phyloP scores from a whole-genome alignment of 2,329 filamentous ascomycete genomes.

The Aspergillus floridensis region DNA sequence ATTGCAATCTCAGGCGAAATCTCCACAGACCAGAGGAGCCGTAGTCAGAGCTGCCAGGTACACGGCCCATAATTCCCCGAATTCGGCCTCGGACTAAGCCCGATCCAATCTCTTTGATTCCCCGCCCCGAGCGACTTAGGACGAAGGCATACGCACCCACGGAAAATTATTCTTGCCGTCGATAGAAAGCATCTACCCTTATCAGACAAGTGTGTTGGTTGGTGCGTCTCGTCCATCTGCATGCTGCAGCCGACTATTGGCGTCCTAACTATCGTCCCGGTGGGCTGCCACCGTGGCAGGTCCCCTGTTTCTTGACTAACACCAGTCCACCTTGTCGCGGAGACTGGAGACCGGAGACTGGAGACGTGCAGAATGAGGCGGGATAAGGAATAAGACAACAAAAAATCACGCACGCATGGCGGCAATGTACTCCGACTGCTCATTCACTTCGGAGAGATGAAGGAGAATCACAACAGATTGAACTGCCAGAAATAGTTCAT shows the following conservation, averaged over 20 bases:
- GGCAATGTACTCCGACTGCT: neutral
- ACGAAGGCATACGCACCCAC: neutral
- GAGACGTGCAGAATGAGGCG: neutral
- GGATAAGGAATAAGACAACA: neutral
- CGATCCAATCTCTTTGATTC: neutral
- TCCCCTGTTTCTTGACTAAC: neutral
- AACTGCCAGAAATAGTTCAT: neutral
- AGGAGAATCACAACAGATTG: neutral
- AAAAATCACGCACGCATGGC: neutral
- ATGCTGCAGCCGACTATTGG: neutral
- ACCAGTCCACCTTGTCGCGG: neutral
- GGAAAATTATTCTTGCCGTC: neutral
- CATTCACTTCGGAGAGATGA: neutral
- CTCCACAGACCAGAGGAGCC: neutral
- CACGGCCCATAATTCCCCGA: constrained; percentile 3
- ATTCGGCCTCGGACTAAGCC: constrained; percentile 2
- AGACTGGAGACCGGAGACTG: neutral
- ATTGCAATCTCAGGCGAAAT: neutral
- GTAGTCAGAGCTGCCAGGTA: neutral
- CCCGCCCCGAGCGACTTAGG: neutral
- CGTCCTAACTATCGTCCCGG: neutral
- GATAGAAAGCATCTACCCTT: neutral
- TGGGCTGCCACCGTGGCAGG: neutral
- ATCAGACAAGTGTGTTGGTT: neutral
- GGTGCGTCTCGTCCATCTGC: neutral